Base-by-base conservation (phyloP, 2,329 filamentous ascomycete species). In the Aspergillus sp. region DNA sequence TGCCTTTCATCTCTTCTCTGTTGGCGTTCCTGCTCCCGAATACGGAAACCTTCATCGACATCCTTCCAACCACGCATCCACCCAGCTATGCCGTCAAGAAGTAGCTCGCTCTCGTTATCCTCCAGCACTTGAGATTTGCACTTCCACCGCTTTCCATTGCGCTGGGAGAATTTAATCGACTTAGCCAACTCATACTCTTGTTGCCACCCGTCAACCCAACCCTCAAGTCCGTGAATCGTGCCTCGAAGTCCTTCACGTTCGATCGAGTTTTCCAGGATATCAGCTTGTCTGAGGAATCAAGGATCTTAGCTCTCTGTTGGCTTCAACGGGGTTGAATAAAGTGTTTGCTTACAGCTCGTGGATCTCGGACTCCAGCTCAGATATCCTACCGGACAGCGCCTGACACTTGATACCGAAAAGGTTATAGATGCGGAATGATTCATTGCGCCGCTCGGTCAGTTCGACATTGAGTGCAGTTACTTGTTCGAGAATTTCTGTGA, bases 351-450 rank as follows among this genome's bases (percentile, higher is more conserved):
- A 83, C 77, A 86, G 68, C 48, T 82, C 74, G 33, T 70, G 58
- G 35, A 85, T 69, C 35, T 79, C 75, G 32, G 72, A 72, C 54
- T 85, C 79, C 10, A 86, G 70, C 45, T 78, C 76, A 26, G 80
- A 69, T 45, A 85, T 79, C 41, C 76, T 76, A 50, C 79, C 70
- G 34, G 77, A 74, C 40, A 82, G 74, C 32, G 70, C 71, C 58
- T 83, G 76, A 45, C 78, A 74, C 47, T 79, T 75, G 34, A 74
- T 74, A 41, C 81, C 72, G 19, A 85, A 74, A 29, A 85, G 63
- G 26, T 72, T 72, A 55, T 85, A 81, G 45, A 86, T 82, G 51
- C 83, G 79, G 71, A 81, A 52, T 4, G 58, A 54, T 44, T 68
- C 58, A 28, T 42, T 37, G 37, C 47, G 70, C 49, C 53, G 55